Base-by-base conservation (phyloP, 2,329 filamentous ascomycete species). In the Helicocarpus griseus region DNA sequence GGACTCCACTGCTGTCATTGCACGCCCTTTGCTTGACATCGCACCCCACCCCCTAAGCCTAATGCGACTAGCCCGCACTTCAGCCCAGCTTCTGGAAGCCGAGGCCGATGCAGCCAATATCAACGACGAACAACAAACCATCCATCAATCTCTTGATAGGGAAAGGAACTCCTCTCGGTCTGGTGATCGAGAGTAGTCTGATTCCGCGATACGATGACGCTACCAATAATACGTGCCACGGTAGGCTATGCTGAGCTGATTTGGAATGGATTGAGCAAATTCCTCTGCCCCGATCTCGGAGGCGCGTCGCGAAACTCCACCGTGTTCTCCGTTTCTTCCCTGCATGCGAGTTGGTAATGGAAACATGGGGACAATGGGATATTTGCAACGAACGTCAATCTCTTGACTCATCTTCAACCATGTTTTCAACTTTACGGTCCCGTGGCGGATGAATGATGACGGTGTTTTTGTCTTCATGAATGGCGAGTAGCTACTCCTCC, bases 1-100 rank as follows among this genome's bases (percentile, higher is more conserved):
- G 13, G 33, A 19, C 2, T 17, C 17, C 26, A 48, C n/a, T 36
- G 41, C 43, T 35, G 51, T 28, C 22, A 26, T 17, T 21, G 17
- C 45, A 48, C 52, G 52, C 52, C 52, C 52, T 54, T 54, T 31
- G 14, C 7, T 52, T 54, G 52, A 54, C 52, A 51, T 51, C 35
- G 9, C 28, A 29, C 45, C 14, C 52, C 49, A 40, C 5, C 50
- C 3, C 50, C 31, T 28, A 48, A 14, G 33, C 50, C n/a, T 14
- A n/a, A 14, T n/a, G 7, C 5, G 35, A 31, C 21, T 46, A 45
- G 41, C 45, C 13, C 19, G 29, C 29, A 19, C 11, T 24, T 22
- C 17, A 26, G 24, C 29, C 24, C 35, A 19, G 8, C 1, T 21
- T 49, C 47, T 49, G 5, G 7, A 40, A 19, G 21, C 31, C 21